A percentile compares a stretch with the other conserved stretches of the same genome.
These are phyloP conservation scores for Castanea sativa DNA, from an alignment of 306 rosid species.

Conservation along the genomic window DNA sequence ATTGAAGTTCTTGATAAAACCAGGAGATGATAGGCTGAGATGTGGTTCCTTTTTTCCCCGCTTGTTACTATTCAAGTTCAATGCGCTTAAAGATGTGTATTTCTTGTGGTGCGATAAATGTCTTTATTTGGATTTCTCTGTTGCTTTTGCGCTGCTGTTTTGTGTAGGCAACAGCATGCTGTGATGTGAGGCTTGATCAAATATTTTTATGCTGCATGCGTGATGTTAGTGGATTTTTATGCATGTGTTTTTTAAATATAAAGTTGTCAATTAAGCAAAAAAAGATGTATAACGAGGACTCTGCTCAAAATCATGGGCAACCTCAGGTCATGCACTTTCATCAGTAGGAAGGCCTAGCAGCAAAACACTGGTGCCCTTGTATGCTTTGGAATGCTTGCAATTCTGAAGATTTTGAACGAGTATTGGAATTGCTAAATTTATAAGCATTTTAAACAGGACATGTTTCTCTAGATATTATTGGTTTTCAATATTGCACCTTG, in stretches of 20 bases:
- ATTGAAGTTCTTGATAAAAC: constrained; percentile 94
- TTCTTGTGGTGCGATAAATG: neutral
- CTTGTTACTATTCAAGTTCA: neutral
- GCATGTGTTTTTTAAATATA: neutral
- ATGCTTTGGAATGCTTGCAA: neutral
- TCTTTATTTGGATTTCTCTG: no score
- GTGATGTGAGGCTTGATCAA: neutral
- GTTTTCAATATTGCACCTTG: no score
- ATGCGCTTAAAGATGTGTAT: neutral
- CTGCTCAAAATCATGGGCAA: neutral
- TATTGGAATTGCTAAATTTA: neutral
- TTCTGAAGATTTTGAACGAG: neutral
- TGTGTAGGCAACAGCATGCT: neutral
- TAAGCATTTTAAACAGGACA: no score
- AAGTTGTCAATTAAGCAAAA: neutral
- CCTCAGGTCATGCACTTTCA: neutral
- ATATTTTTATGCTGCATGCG: neutral
- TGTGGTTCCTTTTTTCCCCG: neutral
- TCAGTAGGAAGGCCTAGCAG: neutral
- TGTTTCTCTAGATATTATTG: no score
- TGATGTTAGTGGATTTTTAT: neutral
- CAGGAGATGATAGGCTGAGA: constrained; percentile 39
- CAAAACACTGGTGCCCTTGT: neutral
- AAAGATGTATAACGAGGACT: neutral
- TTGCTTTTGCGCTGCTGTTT: no score